Conservation (phyloP, 768 basidiomycete genomes). For the Suillus clintonianus region DNA sequence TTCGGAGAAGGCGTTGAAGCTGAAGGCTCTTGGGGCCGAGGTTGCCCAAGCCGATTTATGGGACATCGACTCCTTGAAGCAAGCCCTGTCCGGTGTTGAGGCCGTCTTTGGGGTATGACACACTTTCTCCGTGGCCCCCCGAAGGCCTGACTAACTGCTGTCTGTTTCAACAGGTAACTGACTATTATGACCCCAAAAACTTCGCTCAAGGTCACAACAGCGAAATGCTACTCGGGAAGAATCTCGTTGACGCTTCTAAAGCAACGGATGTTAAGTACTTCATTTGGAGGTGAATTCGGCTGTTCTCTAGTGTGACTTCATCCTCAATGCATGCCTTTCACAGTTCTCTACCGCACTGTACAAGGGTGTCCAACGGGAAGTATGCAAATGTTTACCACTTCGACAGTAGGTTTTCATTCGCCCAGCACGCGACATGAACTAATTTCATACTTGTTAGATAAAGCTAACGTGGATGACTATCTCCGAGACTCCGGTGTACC, state of each 20-base stretch:
- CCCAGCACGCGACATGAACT: no score
- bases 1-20: conserved; percentile 25
- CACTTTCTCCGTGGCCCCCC: no score
- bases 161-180: conserved; percentile 22
- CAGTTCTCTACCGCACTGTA: conserved; percentile 20
- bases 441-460: conserved; percentile 14
- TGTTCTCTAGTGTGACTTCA: neutral
- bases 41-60: conserved; percentile 24
- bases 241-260: conserved; percentile 29
- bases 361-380: conserved; percentile 21
- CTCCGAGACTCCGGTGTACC: conserved; percentile 19
- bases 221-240: conserved; percentile 30
- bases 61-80: conserved; percentile 26
- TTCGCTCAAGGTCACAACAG: conserved; percentile 14
- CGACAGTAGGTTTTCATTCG: conserved; percentile 16
- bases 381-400: conserved; percentile 24
- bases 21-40: conserved; percentile 23
- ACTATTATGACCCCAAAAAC: conserved; percentile 24
- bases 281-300: conserved; percentile 25
- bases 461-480: conserved; percentile 26
- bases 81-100: conserved; percentile 29
- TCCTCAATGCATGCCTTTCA: neutral
- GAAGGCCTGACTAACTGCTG: neutral
- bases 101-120: conserved; percentile 33
- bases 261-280: conserved; percentile 27